Percentiles rank a stretch among this genome's conserved stretches.
phyloP scores from a whole-genome alignment of 306 rosid species.

The Dalbergia oliveri region DNA sequence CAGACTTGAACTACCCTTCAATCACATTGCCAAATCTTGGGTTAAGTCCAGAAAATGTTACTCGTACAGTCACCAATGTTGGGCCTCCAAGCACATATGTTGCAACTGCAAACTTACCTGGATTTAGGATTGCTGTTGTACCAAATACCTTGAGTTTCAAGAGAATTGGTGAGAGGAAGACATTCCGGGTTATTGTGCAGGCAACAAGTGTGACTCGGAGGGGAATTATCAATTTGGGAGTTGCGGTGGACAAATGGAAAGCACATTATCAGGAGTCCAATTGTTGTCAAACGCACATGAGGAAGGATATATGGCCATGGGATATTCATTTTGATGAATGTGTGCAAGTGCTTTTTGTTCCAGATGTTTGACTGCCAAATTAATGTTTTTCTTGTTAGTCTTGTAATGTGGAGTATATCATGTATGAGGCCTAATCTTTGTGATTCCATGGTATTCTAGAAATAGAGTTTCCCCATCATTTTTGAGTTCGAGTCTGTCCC shows the following conservation, averaged over 20 bases:
- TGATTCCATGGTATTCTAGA: too few species aligned
- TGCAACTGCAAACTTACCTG: conserved; percentile 53
- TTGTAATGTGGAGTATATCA: neutral
- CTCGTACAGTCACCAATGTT: conserved; percentile 54
- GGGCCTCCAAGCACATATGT: conserved; percentile 64
- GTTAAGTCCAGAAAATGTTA: conserved; percentile 22
- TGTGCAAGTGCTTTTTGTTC: too few species aligned
- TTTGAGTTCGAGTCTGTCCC: too few species aligned
- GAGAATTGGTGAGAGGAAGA: conserved; percentile 63
- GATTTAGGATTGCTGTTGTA: conserved; percentile 46
- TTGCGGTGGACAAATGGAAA: conserved; percentile 61
- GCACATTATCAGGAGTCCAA: conserved; percentile 63
- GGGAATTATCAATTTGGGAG: conserved; percentile 45
- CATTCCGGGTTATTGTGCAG: conserved; percentile 49
- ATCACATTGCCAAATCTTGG: conserved; percentile 61
- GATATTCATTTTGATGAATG: neutral
- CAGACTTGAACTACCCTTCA: conserved; percentile 78
- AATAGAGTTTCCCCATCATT: too few species aligned
- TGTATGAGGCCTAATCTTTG: too few species aligned
- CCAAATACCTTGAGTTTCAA: conserved; percentile 57
- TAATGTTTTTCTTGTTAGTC: neutral
- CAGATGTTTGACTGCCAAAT: neutral
- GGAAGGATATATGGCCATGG: neutral
- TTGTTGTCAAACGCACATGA: conserved; percentile 52
- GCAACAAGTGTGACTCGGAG: conserved; percentile 30